Conservation (phyloP, 2,329 filamentous ascomycete species). For the Ophiocordyceps robertsii region DNA sequence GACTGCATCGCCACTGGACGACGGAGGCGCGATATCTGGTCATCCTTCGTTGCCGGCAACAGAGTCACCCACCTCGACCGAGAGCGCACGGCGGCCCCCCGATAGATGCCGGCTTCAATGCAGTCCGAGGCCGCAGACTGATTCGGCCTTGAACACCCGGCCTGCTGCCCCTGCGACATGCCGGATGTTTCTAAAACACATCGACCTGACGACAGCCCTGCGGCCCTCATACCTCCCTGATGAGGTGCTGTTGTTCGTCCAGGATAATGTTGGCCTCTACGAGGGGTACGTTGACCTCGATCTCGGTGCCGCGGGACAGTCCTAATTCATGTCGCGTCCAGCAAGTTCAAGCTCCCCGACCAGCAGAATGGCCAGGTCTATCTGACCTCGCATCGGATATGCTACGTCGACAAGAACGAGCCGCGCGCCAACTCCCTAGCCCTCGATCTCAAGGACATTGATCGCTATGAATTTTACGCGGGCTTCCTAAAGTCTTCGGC, state of each 20-base stretch:
- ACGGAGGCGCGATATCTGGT: too few relatives aligned
- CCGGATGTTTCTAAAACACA: slow-evolving; percentile 94
- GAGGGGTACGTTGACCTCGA: slow-evolving; percentile 58
- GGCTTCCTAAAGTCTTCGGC: slow-evolving; percentile 91
- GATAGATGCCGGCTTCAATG: slow-evolving; percentile 1
- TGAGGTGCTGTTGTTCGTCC: slow-evolving; percentile 89
- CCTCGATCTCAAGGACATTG: slow-evolving; percentile 80
- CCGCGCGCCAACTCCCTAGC: slow-evolving; percentile 75
- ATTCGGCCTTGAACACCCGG: background rate
- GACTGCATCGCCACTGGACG: too few relatives aligned
- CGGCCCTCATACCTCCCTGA: slow-evolving; percentile 85
- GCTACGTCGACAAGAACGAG: slow-evolving; percentile 83
- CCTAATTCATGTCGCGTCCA: slow-evolving; percentile 23
- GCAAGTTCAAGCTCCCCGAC: slow-evolving; percentile 87
- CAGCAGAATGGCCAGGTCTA: slow-evolving; percentile 96
- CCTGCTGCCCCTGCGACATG: slow-evolving; percentile 22
- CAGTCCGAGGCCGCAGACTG: background rate
- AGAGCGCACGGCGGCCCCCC: background rate
- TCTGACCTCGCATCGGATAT: slow-evolving; percentile 86
- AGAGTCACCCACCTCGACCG: too few relatives aligned
- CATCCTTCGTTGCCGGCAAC: too few relatives aligned
- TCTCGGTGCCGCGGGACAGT: background rate
- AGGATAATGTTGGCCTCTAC: slow-evolving; percentile 94
- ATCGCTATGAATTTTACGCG: slow-evolving; percentile 81
- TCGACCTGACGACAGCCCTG: slow-evolving; percentile 92